phyloP scores from a whole-genome alignment of 2,329 filamentous ascomycete genomes.

The Ophiostoma sp. region DNA sequence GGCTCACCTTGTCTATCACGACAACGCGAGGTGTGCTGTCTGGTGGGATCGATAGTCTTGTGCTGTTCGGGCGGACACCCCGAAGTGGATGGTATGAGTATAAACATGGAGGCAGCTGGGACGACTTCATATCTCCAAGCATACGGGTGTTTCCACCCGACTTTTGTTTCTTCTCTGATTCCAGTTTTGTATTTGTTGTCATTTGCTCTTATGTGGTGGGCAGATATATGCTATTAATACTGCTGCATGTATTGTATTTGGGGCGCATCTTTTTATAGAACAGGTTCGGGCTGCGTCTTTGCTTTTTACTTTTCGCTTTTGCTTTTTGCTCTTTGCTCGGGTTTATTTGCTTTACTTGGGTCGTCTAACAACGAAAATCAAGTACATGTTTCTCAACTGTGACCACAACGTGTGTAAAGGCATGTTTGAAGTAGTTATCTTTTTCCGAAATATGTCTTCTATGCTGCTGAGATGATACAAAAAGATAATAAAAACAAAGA shows the following conservation, averaged over 20 bases:
- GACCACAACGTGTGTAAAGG: not conserved
- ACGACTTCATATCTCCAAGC: not conserved
- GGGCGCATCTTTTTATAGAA: not conserved
- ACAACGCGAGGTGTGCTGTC: too few relatives aligned
- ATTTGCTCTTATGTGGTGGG: not conserved
- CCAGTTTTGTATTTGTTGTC: slow-evolving; percentile 12
- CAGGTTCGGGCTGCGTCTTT: not conserved
- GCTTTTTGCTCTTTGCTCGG: not conserved
- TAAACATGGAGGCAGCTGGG: not conserved
- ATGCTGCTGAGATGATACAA: slow-evolving; percentile 22
- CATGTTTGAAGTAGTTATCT: not conserved
- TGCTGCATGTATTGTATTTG: slow-evolving; percentile 12
- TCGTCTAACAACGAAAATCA: too few relatives aligned
- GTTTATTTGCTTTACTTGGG: too few relatives aligned
- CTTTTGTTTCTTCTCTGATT: not conserved
- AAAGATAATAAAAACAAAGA: not conserved
- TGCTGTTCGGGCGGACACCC: not conserved
- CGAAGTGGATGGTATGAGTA: not conserved
- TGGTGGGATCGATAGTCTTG: not conserved
- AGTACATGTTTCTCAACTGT: too few relatives aligned
- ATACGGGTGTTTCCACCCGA: not conserved
- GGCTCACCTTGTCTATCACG: too few relatives aligned
- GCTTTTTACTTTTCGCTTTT: slow-evolving; percentile 1
- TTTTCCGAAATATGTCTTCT: slow-evolving; percentile 15
- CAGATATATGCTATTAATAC: not conserved